These are phyloP conservation scores for Hirsutella minnesotensis DNA, from an alignment of 2,329 filamentous ascomycete genomes.

Conservation along the genomic window DNA sequence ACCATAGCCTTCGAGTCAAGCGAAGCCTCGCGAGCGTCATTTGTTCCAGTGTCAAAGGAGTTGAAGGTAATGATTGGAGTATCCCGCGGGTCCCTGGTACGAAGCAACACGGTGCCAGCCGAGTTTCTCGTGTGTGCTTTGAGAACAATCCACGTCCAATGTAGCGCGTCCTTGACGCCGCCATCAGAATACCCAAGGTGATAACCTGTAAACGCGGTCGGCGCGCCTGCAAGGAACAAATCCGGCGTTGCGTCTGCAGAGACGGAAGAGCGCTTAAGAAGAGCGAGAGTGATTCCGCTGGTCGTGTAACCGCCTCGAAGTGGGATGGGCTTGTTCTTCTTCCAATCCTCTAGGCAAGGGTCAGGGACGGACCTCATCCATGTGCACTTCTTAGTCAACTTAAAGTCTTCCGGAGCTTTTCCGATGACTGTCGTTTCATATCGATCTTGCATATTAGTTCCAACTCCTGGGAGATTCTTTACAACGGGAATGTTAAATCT, in stretches of 20 bases:
- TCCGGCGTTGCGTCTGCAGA: slow-evolving; percentile 13
- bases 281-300: slow-evolving; percentile 10
- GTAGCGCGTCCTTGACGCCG: slow-evolving; percentile 15
- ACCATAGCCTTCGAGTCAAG: slow-evolving; percentile 33
- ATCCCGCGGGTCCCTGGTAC: slow-evolving; percentile 50
- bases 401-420: neutral
- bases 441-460: slow-evolving; percentile 32
- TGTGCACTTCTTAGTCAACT: neutral
- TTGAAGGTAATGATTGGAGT: slow-evolving; percentile 51
- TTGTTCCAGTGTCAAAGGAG: slow-evolving; percentile 41
- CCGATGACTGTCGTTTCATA: slow-evolving; percentile 12
- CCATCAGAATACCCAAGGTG: slow-evolving; percentile 12
- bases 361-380: slow-evolving; percentile 6
- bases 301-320: slow-evolving; percentile 12
- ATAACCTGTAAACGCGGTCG: slow-evolving; percentile 15
- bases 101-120: slow-evolving; percentile 49
- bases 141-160: slow-evolving; percentile 28
- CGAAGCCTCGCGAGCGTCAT: slow-evolving; percentile 31
- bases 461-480: slow-evolving; percentile 49
- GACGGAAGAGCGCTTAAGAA: slow-evolving; percentile 16
- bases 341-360: slow-evolving; percentile 22
- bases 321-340: neutral
- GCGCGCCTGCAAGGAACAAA: slow-evolving; percentile 17
- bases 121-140: slow-evolving; percentile 52
- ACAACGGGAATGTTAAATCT: slow-evolving; percentile 37